Evolutionary conservation across 441 rosid genomes (phyloP).

Genomic region (Theobroma grandiflorum): DNA sequence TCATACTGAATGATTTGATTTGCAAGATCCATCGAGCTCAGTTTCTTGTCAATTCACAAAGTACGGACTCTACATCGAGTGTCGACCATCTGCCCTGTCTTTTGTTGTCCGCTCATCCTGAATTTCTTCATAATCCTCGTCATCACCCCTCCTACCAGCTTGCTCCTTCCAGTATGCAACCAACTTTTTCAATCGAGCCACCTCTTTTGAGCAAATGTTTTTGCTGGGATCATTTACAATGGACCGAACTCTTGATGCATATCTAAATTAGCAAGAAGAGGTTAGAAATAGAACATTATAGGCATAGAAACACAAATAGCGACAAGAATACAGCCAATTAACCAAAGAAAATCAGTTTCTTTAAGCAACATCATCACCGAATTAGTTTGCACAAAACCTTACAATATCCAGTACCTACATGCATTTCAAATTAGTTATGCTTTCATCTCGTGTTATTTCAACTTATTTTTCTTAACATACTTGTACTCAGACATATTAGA

Average conservation of each 20-base stretch:
- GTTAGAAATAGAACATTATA: constrained; percentile 3
- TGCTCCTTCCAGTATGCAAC: constrained; percentile 94
- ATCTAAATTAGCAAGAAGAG: constrained; percentile 48
- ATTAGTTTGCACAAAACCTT: neutral
- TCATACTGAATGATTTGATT: neutral
- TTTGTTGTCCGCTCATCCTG: constrained; percentile 61
- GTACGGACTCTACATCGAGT: constrained; percentile 51
- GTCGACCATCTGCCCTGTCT: constrained; percentile 61
- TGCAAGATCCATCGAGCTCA: too few relatives aligned
- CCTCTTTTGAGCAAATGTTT: constrained; percentile 86
- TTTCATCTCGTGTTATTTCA: neutral
- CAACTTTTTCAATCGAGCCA: constrained; percentile 82
- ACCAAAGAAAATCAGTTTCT: neutral
- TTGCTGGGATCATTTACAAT: constrained; percentile 92
- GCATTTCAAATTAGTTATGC: neutral
- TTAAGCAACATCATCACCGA: neutral
- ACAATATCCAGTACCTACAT: neutral
- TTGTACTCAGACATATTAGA: neutral
- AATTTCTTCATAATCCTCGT: constrained; percentile 86
- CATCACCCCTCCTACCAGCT: constrained; percentile 80
- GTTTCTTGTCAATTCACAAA: neutral
- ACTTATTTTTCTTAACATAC: too few relatives aligned
- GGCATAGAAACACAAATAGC: neutral
- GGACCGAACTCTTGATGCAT: constrained; percentile 92
- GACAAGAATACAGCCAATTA: neutral